phyloP scores from a whole-genome alignment of 2,329 filamentous ascomycete species.

The Ascochyta viciae-villosae region DNA sequence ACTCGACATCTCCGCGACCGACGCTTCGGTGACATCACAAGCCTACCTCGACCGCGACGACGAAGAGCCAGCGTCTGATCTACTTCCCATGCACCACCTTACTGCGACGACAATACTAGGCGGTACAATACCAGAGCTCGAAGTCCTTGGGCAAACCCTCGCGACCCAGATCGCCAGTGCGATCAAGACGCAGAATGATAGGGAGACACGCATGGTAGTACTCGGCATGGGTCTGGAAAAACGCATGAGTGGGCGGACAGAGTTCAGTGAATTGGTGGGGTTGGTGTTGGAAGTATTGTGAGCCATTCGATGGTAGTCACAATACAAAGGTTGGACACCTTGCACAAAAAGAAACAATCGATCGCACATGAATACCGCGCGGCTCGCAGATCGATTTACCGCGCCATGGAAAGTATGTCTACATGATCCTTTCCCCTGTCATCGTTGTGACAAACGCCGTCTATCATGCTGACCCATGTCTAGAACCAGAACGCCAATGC shows the following conservation, averaged over 20 bases:
- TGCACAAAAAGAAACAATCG: not conserved
- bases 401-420: constrained; percentile 4
- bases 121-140: constrained; percentile 77
- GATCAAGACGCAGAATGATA: constrained; percentile 73
- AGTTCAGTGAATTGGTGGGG: constrained; percentile 54
- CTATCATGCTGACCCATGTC: constrained; percentile 28
- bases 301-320: not conserved
- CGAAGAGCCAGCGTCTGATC: constrained; percentile 45
- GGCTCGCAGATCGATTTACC: not conserved
- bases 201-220: constrained; percentile 65
- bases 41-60: constrained; percentile 56
- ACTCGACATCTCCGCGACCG: constrained; percentile 71
- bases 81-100: constrained; percentile 80
- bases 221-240: constrained; percentile 64
- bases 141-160: constrained; percentile 85
- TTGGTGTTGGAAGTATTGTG: constrained; percentile 50
- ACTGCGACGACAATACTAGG: constrained; percentile 89
- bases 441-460: constrained; percentile 10
- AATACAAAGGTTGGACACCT: not conserved
- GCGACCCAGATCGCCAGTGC: constrained; percentile 88
- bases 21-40: constrained; percentile 62
- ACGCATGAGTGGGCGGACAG: constrained; percentile 57
- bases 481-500: constrained; percentile 33
- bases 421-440: constrained; percentile 1
- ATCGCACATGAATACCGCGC: not conserved